A percentile compares a stretch with the other conserved stretches of the same genome.
phyloP scores from a whole-genome alignment of 2,329 filamentous ascomycete species.

The Stagonosporopsis tanaceti region DNA sequence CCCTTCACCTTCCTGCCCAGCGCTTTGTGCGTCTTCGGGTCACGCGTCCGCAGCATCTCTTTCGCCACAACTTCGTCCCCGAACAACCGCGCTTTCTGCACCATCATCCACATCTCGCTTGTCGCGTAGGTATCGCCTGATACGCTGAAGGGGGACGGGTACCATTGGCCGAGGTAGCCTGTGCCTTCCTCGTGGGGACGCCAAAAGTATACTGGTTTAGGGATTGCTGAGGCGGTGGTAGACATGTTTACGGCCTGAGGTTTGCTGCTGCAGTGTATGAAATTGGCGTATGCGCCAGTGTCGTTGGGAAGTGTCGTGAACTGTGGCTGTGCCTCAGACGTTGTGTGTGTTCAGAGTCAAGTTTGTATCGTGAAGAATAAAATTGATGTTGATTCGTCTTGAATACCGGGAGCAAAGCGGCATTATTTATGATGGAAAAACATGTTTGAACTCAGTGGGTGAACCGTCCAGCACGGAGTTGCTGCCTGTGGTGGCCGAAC shows the following conservation, averaged over 20 bases:
- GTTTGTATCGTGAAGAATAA: not conserved
- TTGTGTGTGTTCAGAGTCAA: not conserved
- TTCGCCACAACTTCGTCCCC: conserved; percentile 53
- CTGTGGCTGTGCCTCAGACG: not conserved
- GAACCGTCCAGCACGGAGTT: not conserved
- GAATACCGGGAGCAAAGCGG: not conserved
- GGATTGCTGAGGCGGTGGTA: not conserved
- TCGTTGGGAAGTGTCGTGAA: not conserved
- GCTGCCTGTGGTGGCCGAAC: conserved; percentile 1
- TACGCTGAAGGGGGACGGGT: conserved; percentile 56
- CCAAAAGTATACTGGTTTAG: conserved; percentile 40
- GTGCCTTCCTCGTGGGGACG: conserved; percentile 35
- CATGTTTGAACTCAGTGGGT: not conserved
- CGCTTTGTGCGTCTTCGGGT: conserved; percentile 60
- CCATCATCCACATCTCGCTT: conserved; percentile 60
- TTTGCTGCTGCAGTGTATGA: not conserved
- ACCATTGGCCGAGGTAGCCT: conserved; percentile 72
- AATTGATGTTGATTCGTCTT: not conserved
- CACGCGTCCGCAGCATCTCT: conserved; percentile 58
- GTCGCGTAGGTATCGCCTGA: conserved; percentile 46
- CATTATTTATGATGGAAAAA: not conserved
- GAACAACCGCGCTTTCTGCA: conserved; percentile 55
- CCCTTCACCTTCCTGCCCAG: conserved; percentile 64
- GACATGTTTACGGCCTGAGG: not conserved
- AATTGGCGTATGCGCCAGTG: not conserved